Percentiles rank a stretch among this genome's conserved stretches.
These are phyloP conservation scores for Blastocystis sp. DNA, from an alignment of 352 stramenopile genomes.

Conservation along the genomic window DNA sequence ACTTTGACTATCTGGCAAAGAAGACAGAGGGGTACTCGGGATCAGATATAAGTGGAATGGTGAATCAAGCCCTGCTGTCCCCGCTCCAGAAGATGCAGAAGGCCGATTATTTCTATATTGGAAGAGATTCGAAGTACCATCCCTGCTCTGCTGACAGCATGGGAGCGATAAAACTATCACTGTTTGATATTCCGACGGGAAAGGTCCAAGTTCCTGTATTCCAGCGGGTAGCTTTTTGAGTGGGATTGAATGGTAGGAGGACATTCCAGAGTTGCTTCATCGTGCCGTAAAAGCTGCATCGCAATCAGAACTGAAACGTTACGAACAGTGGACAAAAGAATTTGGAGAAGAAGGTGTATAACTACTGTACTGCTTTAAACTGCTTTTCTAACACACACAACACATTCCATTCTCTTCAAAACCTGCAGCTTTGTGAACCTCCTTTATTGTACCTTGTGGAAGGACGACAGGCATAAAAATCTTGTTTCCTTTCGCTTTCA, in stretches of 20 bases:
- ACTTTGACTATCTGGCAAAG: constrained; percentile 84
- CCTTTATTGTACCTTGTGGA: constrained; percentile 30
- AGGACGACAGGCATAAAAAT: constrained; percentile 34
- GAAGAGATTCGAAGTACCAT: constrained; percentile 13
- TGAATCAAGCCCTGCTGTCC: constrained; percentile 92
- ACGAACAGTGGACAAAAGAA: constrained; percentile 94
- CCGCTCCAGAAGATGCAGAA: constrained; percentile 90
- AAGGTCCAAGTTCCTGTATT: constrained; percentile 75
- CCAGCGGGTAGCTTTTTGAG: background rate
- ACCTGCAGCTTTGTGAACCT: constrained; percentile 37
- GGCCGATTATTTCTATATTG: constrained; percentile 74
- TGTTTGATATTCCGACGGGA: constrained; percentile 73
- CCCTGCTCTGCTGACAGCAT: background rate
- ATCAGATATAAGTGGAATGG: constrained; percentile 90
- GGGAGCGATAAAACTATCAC: constrained; percentile 70
- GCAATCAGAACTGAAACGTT: constrained; percentile 87
- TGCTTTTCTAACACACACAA: background rate
- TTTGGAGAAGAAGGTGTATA: constrained; percentile 91
- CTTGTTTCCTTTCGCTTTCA: background rate
- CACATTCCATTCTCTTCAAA: constrained; percentile 42
- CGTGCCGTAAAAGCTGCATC: constrained; percentile 88
- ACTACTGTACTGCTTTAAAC: background rate
- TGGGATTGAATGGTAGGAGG: constrained; percentile 68
- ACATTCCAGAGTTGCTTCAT: constrained; percentile 90
- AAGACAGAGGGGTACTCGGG: constrained; percentile 87